Evolutionary conservation across 169 alveolate genomes (phyloP), one percentile per base, ranked within the genome.

Genomic region (Plasmodium blacklocki): DNA sequence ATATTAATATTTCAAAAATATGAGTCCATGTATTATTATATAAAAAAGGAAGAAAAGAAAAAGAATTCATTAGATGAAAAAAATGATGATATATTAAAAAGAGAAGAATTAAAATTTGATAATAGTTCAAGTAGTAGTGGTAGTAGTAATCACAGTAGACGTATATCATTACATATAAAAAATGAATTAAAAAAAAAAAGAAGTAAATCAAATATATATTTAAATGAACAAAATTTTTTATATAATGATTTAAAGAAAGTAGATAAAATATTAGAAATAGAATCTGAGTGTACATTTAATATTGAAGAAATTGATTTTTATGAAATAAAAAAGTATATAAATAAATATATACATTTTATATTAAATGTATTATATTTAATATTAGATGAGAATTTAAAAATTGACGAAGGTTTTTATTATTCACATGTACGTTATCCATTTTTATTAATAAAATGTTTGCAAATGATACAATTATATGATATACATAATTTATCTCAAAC

Each of bases 1-100:
- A 83, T 71, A 59, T 70, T 83, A 58, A 54, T 83, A 12, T 83
- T 83, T 15, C 91, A 83, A 59, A 83, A 83, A 58, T 83, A 83
- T 56, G 86, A 83, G 26, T 15, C 83, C 0, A 21, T 83, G 58
- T 26, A 68, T 26, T 15, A 56, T 6, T 83, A 67, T 58, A 70
- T 32, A 73, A 68, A 70, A 45, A 71, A 70, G 32, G 74, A 83
- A 49, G 74, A 70, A 21, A n/a, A 73, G 1, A 68, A 39, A 60
- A 56, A 70, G 52, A 76, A 47, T 47, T 66, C 18, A n/a, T 18
- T 6, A 15, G 54, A 19, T 21, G 66, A 72, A 23, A 19, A 19
- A 49, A 21, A 18, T 67, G 74, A 67, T 67, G 74, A 67, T 32
- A 29, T 67, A n/a, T 49, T 5, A 9, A 72, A 72, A 50, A 50